phyloP scores from a whole-genome alignment of 2,329 filamentous ascomycete species.

The Diplodia mutila region DNA sequence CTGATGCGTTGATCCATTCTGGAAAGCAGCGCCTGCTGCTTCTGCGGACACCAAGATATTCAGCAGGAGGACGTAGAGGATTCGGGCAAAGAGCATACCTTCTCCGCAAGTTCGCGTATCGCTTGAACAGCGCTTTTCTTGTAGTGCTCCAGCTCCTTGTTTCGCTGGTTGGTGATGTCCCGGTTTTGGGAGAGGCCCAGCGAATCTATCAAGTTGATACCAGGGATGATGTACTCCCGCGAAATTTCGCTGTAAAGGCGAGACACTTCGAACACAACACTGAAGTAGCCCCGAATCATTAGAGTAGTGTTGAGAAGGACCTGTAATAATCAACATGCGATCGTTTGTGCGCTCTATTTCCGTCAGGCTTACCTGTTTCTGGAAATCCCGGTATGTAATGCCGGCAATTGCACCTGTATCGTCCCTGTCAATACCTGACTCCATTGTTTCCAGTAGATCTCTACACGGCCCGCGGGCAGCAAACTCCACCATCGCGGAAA shows the following conservation, averaged over 20 bases:
- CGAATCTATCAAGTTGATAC: conserved; percentile 8
- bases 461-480: conserved; percentile 10
- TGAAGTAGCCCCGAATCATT: conserved; percentile 19
- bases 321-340: background rate
- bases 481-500: conserved; percentile 23
- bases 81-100: background rate
- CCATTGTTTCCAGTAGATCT: background rate
- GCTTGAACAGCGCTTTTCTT: background rate
- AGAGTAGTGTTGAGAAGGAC: conserved; percentile 16
- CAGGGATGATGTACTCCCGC: conserved; percentile 21
- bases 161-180: background rate
- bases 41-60: background rate
- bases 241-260: conserved; percentile 12
- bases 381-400: conserved; percentile 8
- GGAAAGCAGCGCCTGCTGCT: conserved; percentile 1
- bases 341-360: too few relatives aligned
- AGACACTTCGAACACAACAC: conserved; percentile 12
- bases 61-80: background rate
- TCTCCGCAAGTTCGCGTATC: background rate
- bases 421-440: background rate
- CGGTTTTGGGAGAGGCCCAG: background rate
- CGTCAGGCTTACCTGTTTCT: conserved; percentile 7
- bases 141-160: background rate
- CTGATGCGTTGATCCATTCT: conserved; percentile 15
- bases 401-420: background rate